A percentile compares a stretch with the other conserved stretches of the same genome.
phyloP scores from a whole-genome alignment of 2,329 filamentous ascomycete genomes.

The Hypoxylon sp. region DNA sequence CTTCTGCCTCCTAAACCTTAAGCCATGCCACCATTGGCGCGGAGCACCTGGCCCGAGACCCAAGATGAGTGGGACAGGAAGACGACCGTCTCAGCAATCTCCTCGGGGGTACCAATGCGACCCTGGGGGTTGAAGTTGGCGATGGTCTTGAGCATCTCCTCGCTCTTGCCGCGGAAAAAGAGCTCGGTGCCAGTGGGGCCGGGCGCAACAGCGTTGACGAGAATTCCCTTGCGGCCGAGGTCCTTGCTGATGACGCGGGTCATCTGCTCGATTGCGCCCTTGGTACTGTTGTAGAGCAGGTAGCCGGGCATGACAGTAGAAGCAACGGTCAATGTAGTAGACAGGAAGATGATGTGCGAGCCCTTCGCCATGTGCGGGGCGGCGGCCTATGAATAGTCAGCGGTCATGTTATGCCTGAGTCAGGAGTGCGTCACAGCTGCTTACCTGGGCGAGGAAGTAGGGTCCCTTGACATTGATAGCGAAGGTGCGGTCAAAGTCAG shows the following conservation, averaged over 20 bases:
- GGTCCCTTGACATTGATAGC: slow-evolving; percentile 57
- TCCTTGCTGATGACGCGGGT: slow-evolving; percentile 69
- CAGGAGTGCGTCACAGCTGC: not conserved
- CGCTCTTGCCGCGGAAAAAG: slow-evolving; percentile 66
- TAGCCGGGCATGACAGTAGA: slow-evolving; percentile 62
- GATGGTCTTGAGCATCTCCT: slow-evolving; percentile 61
- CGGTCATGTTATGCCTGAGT: not conserved
- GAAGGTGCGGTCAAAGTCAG: slow-evolving; percentile 42
- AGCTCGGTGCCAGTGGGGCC: slow-evolving; percentile 70
- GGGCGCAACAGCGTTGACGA: slow-evolving; percentile 66
- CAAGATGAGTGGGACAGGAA: slow-evolving; percentile 62
- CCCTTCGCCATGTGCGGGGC: slow-evolving; percentile 59
- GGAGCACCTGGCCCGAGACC: slow-evolving; percentile 64
- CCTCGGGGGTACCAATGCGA: slow-evolving; percentile 63
- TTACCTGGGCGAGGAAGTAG: slow-evolving; percentile 58
- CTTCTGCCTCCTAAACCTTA: slow-evolving; percentile 8
- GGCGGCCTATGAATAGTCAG: slow-evolving; percentile 55
- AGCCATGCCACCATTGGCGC: slow-evolving; percentile 60
- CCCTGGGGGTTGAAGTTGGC: slow-evolving; percentile 60
- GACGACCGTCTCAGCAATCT: slow-evolving; percentile 63
- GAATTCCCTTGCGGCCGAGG: slow-evolving; percentile 65
- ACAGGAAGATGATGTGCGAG: slow-evolving; percentile 57
- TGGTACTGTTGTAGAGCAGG: slow-evolving; percentile 68
- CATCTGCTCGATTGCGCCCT: slow-evolving; percentile 73
- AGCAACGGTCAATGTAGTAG: slow-evolving; percentile 56